Conservation (phyloP, 371 early-diverging fungal genomes). For the Haplosporangium sp. region DNA sequence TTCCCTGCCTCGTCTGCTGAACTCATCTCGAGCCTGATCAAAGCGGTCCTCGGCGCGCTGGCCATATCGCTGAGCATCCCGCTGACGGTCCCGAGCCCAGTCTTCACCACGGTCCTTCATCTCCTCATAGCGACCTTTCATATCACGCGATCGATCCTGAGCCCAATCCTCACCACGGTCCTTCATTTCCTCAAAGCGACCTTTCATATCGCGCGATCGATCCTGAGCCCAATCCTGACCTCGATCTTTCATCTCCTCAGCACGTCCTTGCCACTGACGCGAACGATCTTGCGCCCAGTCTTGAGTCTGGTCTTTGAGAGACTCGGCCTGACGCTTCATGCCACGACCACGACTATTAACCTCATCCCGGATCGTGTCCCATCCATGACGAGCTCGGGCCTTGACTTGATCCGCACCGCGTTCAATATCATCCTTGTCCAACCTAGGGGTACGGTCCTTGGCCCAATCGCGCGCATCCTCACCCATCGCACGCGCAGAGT, state of each 20-base stretch:
- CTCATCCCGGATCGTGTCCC: conserved; percentile 30
- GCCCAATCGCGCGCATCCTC: conserved; percentile 31
- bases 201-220: conserved; percentile 13
- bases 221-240: conserved; percentile 9
- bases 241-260: conserved; percentile 8
- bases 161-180: conserved; percentile 30
- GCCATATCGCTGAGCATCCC: conserved; percentile 5
- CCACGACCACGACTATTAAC: neutral
- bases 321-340: conserved; percentile 6
- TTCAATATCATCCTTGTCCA: conserved; percentile 23
- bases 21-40: conserved; percentile 9
- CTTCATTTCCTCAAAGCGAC: conserved; percentile 8
- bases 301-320: conserved; percentile 6
- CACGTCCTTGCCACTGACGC: conserved; percentile 11
- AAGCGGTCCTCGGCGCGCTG: conserved; percentile 14
- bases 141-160: conserved; percentile 11
- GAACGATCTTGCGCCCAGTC: conserved; percentile 12
- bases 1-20: conserved; percentile 15
- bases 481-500: conserved; percentile 2
- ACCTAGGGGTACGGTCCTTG: conserved; percentile 1
- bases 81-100: conserved; percentile 29
- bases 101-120: conserved; percentile 20
- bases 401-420: conserved; percentile 24
- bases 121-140: conserved; percentile 17
- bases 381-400: conserved; percentile 20